Evolutionary conservation across 257 asterid genomes (phyloP).

Genomic region (Euphrasia confusa): DNA sequence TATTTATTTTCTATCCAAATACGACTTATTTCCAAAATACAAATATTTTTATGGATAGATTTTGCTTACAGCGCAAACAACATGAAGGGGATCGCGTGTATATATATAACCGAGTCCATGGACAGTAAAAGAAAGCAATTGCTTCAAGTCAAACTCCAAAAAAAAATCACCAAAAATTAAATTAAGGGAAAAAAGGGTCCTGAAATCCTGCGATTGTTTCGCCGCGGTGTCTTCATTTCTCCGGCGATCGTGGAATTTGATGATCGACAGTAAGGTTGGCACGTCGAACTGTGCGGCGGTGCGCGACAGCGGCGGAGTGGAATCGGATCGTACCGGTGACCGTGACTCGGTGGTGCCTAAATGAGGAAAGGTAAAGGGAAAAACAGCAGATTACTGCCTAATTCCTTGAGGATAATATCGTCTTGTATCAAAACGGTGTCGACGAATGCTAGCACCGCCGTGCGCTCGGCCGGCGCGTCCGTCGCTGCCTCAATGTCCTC

Average conservation of each 20-base stretch:
- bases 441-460: conserved; percentile 73
- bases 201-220: conserved; percentile 25
- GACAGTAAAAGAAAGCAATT: conserved; percentile 30
- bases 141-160: conserved; percentile 42
- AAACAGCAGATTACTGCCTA: conserved; percentile 55
- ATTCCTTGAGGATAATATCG: conserved; percentile 59
- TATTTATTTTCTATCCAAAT: too few species aligned
- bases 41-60: conserved; percentile 24
- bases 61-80: conserved; percentile 27
- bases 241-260: conserved; percentile 41
- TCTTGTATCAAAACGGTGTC: conserved; percentile 69
- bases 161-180: conserved; percentile 19
- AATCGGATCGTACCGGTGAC: conserved; percentile 29
- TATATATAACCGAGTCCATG: conserved; percentile 26
- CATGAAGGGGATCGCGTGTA: conserved; percentile 39
- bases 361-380: conserved; percentile 64
- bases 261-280: conserved; percentile 36
- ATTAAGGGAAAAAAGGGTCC: conserved; percentile 18
- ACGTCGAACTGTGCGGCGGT: conserved; percentile 56
- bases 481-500: conserved; percentile 64
- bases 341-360: not conserved
- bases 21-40: too few species aligned
- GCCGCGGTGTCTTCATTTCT: conserved; percentile 24
- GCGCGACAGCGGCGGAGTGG: conserved; percentile 50
- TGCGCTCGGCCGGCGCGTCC: conserved; percentile 64